phyloP scores from a whole-genome alignment of 2,329 filamentous ascomycete genomes.

The Hypomyces rosellus region DNA sequence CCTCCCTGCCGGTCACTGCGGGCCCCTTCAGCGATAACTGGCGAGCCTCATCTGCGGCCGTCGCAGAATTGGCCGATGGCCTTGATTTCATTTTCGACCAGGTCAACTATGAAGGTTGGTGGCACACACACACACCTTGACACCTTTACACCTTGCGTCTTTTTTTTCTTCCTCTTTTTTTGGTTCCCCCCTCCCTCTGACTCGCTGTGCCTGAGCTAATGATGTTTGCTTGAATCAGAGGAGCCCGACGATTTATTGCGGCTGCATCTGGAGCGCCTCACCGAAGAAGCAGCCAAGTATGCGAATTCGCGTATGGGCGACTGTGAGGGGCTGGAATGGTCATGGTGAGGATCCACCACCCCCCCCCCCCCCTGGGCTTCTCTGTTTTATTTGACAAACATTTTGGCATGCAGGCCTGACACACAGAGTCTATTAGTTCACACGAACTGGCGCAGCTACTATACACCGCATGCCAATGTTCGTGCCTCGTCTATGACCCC shows the following conservation, averaged over 20 bases:
- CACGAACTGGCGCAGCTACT: slow-evolving; percentile 8
- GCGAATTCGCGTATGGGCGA: slow-evolving; percentile 13
- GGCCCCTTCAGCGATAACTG: slow-evolving; percentile 16
- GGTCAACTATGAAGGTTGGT: slow-evolving; percentile 15
- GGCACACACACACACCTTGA: no score
- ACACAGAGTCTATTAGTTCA: background rate
- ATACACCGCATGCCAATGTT: slow-evolving; percentile 15
- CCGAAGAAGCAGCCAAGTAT: slow-evolving; percentile 17
- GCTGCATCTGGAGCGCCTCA: slow-evolving; percentile 16
- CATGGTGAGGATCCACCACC: background rate
- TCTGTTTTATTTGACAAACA: background rate
- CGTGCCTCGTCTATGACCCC: slow-evolving; percentile 17
- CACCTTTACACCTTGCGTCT: no score
- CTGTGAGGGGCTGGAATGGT: slow-evolving; percentile 9
- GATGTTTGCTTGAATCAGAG: slow-evolving; percentile 2
- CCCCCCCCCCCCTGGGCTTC: no score
- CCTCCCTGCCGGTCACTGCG: slow-evolving; percentile 1
- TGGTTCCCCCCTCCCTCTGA: background rate
- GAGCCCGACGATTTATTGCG: slow-evolving; percentile 18
- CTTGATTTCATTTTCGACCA: slow-evolving; percentile 20
- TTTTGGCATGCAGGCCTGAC: no score
- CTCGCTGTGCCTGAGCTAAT: background rate
- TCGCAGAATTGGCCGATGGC: slow-evolving; percentile 15
- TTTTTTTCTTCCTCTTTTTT: no score
- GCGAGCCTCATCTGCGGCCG: slow-evolving; percentile 16